A percentile compares a stretch with the other conserved stretches of the same genome.
phyloP scores from a whole-genome alignment of 2,329 filamentous ascomycete species.

The Calycina herbarum region DNA sequence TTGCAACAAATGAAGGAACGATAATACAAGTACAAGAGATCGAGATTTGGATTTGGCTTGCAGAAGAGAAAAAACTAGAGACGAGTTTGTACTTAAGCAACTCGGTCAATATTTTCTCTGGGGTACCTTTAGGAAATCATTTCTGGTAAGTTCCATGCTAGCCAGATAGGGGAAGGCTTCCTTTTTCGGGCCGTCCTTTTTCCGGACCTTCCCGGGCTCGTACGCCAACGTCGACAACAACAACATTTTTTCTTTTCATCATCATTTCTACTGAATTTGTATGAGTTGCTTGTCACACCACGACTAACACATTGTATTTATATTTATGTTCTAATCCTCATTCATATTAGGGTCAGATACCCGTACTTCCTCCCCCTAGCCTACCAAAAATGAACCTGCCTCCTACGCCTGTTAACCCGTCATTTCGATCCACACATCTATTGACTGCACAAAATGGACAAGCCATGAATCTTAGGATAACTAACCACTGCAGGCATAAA shows the following conservation, averaged over 20 bases:
- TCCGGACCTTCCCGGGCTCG: no score
- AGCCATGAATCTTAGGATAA: background rate
- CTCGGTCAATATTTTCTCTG: no score
- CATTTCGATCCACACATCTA: background rate
- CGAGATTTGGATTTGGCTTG: conserved; percentile 10
- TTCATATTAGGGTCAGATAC: background rate
- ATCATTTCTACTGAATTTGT: no score
- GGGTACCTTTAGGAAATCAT: no score
- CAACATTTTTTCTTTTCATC: no score
- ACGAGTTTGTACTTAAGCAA: no score
- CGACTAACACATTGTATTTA: no score
- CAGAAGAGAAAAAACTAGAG: conserved; percentile 1
- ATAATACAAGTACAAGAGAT: conserved; percentile 30
- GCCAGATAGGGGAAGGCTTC: no score
- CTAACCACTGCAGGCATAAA: background rate
- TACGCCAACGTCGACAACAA: no score
- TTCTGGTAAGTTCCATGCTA: no score
- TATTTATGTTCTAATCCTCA: background rate
- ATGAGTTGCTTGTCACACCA: no score
- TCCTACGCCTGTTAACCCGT: background rate
- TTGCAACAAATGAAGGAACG: conserved; percentile 23
- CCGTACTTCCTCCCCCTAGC: background rate
- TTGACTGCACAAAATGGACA: background rate
- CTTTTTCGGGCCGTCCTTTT: no score
- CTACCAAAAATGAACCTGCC: background rate